Conservation (phyloP, 1,284 basidiomycete species). For the Ustilago vetiveriae region DNA sequence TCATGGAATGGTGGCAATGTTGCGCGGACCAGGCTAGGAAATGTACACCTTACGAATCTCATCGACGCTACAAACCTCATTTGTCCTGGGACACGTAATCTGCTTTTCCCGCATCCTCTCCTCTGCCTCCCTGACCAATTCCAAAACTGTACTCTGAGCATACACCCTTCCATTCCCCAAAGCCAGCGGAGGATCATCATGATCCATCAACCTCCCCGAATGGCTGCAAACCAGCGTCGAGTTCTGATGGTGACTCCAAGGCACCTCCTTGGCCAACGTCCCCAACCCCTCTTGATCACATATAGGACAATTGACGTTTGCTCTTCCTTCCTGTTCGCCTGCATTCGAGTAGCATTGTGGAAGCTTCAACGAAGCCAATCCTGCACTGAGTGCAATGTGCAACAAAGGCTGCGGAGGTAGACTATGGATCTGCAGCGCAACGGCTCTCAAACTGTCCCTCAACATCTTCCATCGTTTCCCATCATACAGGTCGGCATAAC, state of each 20-base stretch:
- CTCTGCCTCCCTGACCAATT: slow-evolving; percentile 79
- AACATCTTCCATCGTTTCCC: slow-evolving; percentile 40
- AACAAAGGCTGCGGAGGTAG: slow-evolving; percentile 55
- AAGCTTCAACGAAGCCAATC: slow-evolving; percentile 56
- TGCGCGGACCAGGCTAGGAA: slow-evolving; percentile 45
- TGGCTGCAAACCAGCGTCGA: slow-evolving; percentile 92
- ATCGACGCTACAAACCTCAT: slow-evolving; percentile 74
- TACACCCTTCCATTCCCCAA: slow-evolving; percentile 93
- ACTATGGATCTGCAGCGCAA: slow-evolving; percentile 52
- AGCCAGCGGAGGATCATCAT: slow-evolving; percentile 87
- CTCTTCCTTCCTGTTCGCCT: slow-evolving; percentile 60
- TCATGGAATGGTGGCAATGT: too few species aligned
- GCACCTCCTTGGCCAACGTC: slow-evolving; percentile 81
- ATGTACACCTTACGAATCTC: slow-evolving; percentile 75
- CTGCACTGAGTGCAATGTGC: slow-evolving; percentile 62
- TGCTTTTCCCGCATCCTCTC: slow-evolving; percentile 69
- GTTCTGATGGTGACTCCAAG: slow-evolving; percentile 91
- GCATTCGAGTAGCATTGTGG: slow-evolving; percentile 40
- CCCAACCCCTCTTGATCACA: slow-evolving; percentile 79
- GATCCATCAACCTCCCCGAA: slow-evolving; percentile 92
- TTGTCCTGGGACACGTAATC: slow-evolving; percentile 82
- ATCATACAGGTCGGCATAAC: slow-evolving; percentile 58
- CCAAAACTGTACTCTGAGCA: slow-evolving; percentile 81
- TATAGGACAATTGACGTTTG: slow-evolving; percentile 77
- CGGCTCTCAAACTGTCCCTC: slow-evolving; percentile 41